Base-by-base conservation (phyloP, 768 basidiomycete genomes). In the Russula foetens region DNA sequence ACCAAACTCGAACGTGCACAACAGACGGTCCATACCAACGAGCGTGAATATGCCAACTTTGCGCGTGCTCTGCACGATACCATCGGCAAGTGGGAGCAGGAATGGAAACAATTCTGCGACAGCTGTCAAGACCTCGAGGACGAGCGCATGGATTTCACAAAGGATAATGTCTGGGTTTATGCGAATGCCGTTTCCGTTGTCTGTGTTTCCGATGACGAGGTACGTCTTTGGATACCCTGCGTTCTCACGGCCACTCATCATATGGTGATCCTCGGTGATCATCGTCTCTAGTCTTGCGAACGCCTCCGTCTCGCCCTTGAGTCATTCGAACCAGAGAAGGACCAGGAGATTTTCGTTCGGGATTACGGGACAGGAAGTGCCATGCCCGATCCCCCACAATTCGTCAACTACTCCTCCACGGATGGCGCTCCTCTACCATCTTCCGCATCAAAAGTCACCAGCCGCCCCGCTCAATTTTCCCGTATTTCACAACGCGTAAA, bases 161-260 rank as follows among this genome's bases (percentile, higher is more conserved):
- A 96, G 74, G 92, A 95, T 70, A 91, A 90, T 66, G 80, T 97
- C 73, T 99, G 97, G 96, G 83, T 84, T 7, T 98, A 92, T 71
- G 94, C 97, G 0, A 99, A 99, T 71, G 87, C 88, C 0, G 86
- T 97, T n/a, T 97, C 95, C 15, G 91, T 89, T 12, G 90, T 95
- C 15, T 98, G 97, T 67, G 95, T 99, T 19, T 77, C 85, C 12
- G 97, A 98, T 69, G 97, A 99, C 67, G 92, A 96, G 84, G 92
- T 93, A 47, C 7, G 81, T 75, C 58, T 60, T 9, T 33, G 3
- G 7, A 14, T 35, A 21, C 15, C 24, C 39, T 17, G 9, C 35
- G 35, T 21, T 58, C 4, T 14, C 41, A 54, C 41, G 24, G 26
- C 7, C 29, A 26, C 29, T 26, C 31, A 52, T 49, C 56, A 48